Evolutionary conservation across 1,284 basidiomycete genomes (phyloP), one percentile per base, ranked within the genome.

Genomic region (Jaminaea rosea): DNA sequence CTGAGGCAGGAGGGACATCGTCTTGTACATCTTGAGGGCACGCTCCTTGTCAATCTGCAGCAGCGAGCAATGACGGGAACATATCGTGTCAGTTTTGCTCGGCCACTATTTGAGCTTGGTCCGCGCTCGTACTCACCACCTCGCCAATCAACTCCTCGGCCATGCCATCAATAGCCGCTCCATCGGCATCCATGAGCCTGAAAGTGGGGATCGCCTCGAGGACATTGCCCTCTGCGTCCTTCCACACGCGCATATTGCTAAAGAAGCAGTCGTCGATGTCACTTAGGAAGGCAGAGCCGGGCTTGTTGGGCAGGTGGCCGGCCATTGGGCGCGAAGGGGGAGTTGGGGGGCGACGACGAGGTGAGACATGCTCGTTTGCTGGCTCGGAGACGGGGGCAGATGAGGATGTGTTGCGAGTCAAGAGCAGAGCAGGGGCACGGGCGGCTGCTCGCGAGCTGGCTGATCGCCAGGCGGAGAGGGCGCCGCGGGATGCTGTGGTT

Each of bases 1-100:
- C 29, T 84, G 82, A 0, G 90, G 90, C 36, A 93, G 78, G 21
- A 90, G 50, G 24, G 62, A 48, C 67, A 69, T 67, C 39, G 49
- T 59, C 10, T 44, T 32, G 49, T 67, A 67, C 50, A 69, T 69
- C 37, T 56, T 56, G 53, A 65, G 55, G 6, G 65, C 67, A 44
- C 67, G 63, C 9, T 52, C 45, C 45, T 64, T 11, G 26, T 39
- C 34, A 45, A 69, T 58, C 52, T 58, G 13, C 11, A 50, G 13
- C 29, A 21, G 4, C 21, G n/a, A 11, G 23, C 21, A 24, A 3
- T 2, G 29, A 42, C 46, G n/a, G 19, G 2, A 26, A 5, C 3
- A n/a, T 21, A 31, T 21, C 39, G 10, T 26, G 4, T 46, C 4
- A 45, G 15, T 15, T 23, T 47, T 6, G 9, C 27, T 17, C 41